Evolutionary conservation across 352 stramenopile species (phyloP), one percentile per base, ranked within the genome.

Genomic region (Globisporangium apiculatum): DNA sequence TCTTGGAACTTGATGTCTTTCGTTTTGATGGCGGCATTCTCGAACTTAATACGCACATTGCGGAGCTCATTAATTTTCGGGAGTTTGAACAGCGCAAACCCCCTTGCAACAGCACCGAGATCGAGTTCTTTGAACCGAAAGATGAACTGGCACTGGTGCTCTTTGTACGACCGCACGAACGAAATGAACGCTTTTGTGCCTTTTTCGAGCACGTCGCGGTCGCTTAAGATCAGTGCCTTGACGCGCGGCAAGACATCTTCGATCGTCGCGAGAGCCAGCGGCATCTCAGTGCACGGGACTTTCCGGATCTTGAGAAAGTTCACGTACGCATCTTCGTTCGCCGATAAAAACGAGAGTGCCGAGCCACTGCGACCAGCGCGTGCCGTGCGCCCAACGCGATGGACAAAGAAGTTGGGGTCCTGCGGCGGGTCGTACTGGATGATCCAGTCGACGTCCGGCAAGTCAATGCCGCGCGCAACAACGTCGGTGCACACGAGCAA

Each of bases 401-500:
- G 97, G 45, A 99, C 94, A 66, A 99, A 99, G 56, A 98, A 98
- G 61, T 96, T 98, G n/a, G 97, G 96, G 69, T 99, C 97, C 56
- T 97, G 88, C 37, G 93, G 93, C 0, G 94, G 91, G 71, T 99
- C 95, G 68, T 98, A 99, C 75, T 99, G 98, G 51, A 99, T 88
- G 57, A 99, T 99, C 96, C 97, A 99, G 62, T 98, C 88, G 1
- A 99, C 89, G 57, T 99, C 95, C 0, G 96, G 91, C 5, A 99
- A 74, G 72, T 99, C 98, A 41, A 99, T 95, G 35, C 98, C 98
- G 38, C 97, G 83, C 41, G 97, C 97, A 5, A 98, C 97, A 0
- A 99, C 96, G 77, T 99, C 97, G 3, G 98, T 99, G 66, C 97
- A 99, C 41, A 99, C 83, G 8, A 99, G 75, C 8, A 98, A 81